Evolutionary conservation across 1,139 yeast species (phyloP).

Genomic region (Magnusiomyces fungicola): DNA sequence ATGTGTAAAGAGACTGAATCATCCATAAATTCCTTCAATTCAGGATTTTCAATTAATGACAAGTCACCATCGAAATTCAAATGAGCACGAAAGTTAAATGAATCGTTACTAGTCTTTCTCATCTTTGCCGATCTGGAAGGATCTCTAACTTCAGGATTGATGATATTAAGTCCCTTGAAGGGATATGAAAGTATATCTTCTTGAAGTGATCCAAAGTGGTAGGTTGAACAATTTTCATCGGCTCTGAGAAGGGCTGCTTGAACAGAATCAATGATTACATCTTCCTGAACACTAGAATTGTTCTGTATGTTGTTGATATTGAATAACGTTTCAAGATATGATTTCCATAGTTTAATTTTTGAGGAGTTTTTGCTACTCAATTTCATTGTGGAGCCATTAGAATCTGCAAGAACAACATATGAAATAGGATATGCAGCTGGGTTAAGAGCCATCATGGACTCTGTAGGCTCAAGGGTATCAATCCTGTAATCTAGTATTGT

Average conservation of each 20-base stretch:
- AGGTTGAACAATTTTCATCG: neutral
- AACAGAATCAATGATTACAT: too few relatives aligned
- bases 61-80: conserved; percentile 4
- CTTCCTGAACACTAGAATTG: too few relatives aligned
- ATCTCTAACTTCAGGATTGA: neutral
- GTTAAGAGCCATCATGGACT: neutral
- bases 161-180: conserved; percentile 9
- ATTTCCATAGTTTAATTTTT: conserved; percentile 7
- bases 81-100: conserved; percentile 4
- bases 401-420: conserved; percentile 1
- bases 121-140: neutral
- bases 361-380: conserved; percentile 2
- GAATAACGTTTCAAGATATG: conserved; percentile 1
- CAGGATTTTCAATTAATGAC: conserved; percentile 11
- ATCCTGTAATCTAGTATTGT: conserved; percentile 11
- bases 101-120: neutral
- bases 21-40: conserved; percentile 5
- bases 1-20: conserved; percentile 4
- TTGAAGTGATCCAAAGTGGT: conserved; percentile 8
- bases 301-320: neutral
- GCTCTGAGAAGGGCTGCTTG: neutral
- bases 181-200: conserved; percentile 10
- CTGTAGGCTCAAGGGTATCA: neutral
- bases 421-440: neutral
- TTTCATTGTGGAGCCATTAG: conserved; percentile 8